Percentiles rank a stretch among this genome's conserved stretches.
Conservation (phyloP, 2,329 filamentous ascomycete species). For the Cladosporium austrohemisphaericum region DNA sequence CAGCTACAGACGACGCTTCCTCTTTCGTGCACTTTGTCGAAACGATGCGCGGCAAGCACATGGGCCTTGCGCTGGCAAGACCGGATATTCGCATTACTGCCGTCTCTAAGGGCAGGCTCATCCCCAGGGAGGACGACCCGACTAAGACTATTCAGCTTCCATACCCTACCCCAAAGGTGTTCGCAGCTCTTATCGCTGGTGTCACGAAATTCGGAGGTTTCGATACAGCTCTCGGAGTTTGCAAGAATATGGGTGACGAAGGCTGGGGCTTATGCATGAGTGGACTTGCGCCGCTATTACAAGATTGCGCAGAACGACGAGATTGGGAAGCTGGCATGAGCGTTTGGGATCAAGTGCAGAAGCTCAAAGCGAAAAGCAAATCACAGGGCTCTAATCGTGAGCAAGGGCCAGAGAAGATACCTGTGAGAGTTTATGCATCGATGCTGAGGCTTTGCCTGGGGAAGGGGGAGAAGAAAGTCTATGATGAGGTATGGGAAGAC, state of each 20-base stretch:
- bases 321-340: slow-evolving; percentile 38
- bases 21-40: slow-evolving; percentile 39
- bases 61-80: slow-evolving; percentile 40
- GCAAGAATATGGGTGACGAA: slow-evolving; percentile 40
- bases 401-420: slow-evolving; percentile 16
- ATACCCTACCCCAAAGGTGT: slow-evolving; percentile 43
- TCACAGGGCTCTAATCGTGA: not conserved
- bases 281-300: slow-evolving; percentile 38
- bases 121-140: slow-evolving; percentile 14
- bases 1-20: slow-evolving; percentile 27
- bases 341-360: slow-evolving; percentile 42
- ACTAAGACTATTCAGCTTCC: slow-evolving; percentile 41
- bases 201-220: slow-evolving; percentile 45
- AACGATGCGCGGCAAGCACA: slow-evolving; percentile 39
- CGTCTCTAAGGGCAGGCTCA: slow-evolving; percentile 22
- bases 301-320: slow-evolving; percentile 37
- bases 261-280: slow-evolving; percentile 45
- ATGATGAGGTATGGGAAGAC: slow-evolving; percentile 18
- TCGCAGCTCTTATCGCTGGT: slow-evolving; percentile 40
- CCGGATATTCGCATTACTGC: slow-evolving; percentile 36
- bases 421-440: slow-evolving; percentile 19
- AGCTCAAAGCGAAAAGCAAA: slow-evolving; percentile 17
- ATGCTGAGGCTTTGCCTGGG: slow-evolving; percentile 22
- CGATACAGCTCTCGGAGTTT: slow-evolving; percentile 40
- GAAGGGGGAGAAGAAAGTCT: slow-evolving; percentile 16